A percentile compares a stretch with the other conserved stretches of the same genome.
Evolutionary conservation across 805 yeast genomes (phyloP).

Genomic region (Debaryomyces prosopidis): DNA sequence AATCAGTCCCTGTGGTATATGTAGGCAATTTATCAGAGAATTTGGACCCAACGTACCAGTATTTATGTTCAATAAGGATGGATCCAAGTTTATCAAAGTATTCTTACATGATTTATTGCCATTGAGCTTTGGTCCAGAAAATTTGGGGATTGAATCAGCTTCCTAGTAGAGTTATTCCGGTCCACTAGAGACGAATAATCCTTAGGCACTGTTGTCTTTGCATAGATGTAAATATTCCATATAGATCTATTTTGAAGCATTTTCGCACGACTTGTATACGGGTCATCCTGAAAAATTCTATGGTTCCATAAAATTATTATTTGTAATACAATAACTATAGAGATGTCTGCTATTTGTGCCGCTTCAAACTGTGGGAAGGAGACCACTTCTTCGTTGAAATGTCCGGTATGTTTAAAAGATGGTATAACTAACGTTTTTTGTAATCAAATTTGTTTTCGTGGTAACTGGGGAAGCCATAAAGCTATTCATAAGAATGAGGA

Average conservation of each 20-base stretch:
- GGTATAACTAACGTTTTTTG: constrained; percentile 70
- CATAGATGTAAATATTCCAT: too few relatives aligned
- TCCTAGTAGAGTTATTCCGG: too few relatives aligned
- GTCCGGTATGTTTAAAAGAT: constrained; percentile 87
- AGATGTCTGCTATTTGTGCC: constrained; percentile 48
- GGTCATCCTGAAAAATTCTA: neutral
- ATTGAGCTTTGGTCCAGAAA: constrained; percentile 82
- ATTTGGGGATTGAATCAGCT: constrained; percentile 28
- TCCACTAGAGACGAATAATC: too few relatives aligned
- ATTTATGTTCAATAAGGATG: constrained; percentile 65
- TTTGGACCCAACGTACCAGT: constrained; percentile 63
- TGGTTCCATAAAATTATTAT: neutral
- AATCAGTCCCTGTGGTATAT: constrained; percentile 90
- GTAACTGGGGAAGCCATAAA: constrained; percentile 73
- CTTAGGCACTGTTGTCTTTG: too few relatives aligned
- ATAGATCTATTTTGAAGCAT: too few relatives aligned
- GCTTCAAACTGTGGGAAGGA: constrained; percentile 85
- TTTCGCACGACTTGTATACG: neutral
- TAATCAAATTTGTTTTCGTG: constrained; percentile 77
- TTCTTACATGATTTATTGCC: constrained; percentile 72
- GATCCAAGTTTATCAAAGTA: constrained; percentile 41
- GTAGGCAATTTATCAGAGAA: constrained; percentile 88
- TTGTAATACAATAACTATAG: neutral
- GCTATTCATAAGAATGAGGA: constrained; percentile 62
- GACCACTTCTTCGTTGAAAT: constrained; percentile 73